Percentiles rank a stretch among this genome's conserved stretches.
Evolutionary conservation across 148 eudicot genomes (phyloP).

Genomic region (Drosera capensis): DNA sequence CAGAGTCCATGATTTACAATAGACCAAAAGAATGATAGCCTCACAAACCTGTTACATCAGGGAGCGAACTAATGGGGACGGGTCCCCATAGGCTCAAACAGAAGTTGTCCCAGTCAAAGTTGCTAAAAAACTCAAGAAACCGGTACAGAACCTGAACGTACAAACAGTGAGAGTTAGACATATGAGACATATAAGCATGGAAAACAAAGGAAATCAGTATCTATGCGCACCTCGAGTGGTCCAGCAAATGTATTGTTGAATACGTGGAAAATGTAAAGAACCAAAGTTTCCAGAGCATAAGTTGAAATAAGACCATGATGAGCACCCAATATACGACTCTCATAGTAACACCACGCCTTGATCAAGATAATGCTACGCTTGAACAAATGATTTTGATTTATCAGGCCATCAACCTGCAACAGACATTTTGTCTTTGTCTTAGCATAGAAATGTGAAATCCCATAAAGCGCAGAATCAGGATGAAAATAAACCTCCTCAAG

Average conservation of each 20-base stretch:
- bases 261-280: slow-evolving; percentile 91
- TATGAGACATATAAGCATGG: background rate
- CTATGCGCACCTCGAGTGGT: slow-evolving; percentile 62
- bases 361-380: slow-evolving; percentile 92
- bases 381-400: slow-evolving; percentile 71
- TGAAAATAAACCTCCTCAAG: slow-evolving; percentile 76
- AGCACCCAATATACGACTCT: slow-evolving; percentile 95
- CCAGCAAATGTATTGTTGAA: slow-evolving; percentile 81
- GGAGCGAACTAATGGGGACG: slow-evolving; percentile 66
- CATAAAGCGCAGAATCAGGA: too few species aligned
- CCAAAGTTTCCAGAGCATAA: slow-evolving; percentile 89
- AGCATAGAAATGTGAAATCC: background rate
- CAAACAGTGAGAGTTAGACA: background rate
- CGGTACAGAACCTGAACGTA: slow-evolving; percentile 72
- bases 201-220: slow-evolving; percentile 2
- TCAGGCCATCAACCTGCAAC: slow-evolving; percentile 68
- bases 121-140: slow-evolving; percentile 87
- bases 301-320: slow-evolving; percentile 97
- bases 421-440: background rate
- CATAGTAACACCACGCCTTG: slow-evolving; percentile 97
- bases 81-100: slow-evolving; percentile 97
- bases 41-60: slow-evolving; percentile 53
- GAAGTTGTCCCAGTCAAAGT: slow-evolving; percentile 87
- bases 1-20: too few species aligned
- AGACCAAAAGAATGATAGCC: too few species aligned